A percentile compares a stretch with the other conserved stretches of the same genome.
Conservation (phyloP, 352 stramenopile genomes). For the Phytophthora palmivora region DNA sequence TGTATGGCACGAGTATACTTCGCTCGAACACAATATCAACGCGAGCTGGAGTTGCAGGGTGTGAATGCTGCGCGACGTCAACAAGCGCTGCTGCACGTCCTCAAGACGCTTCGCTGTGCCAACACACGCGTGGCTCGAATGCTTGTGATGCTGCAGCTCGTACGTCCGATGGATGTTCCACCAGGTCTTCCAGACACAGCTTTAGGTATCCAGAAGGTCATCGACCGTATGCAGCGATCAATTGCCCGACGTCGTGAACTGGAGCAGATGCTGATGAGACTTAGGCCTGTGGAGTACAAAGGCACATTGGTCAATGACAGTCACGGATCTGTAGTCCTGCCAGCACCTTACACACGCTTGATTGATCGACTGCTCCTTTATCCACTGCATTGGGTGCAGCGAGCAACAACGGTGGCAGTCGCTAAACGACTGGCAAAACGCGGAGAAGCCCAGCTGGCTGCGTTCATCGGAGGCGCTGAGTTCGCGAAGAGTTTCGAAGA, state of each 20-base stretch:
- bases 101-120: conserved; percentile 62
- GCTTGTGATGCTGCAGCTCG: conserved; percentile 74
- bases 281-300: conserved; percentile 63
- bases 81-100: conserved; percentile 50
- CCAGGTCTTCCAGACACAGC: conserved; percentile 61
- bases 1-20: conserved; percentile 78
- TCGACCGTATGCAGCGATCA: conserved; percentile 64
- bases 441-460: conserved; percentile 54
- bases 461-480: conserved; percentile 66
- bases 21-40: conserved; percentile 62
- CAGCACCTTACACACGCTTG: conserved; percentile 60
- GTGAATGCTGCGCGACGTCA: conserved; percentile 70
- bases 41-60: conserved; percentile 72
- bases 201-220: conserved; percentile 59
- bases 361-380: conserved; percentile 74
- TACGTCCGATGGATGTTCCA: conserved; percentile 60
- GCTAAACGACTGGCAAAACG: conserved; percentile 61
- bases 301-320: conserved; percentile 29
- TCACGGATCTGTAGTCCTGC: conserved; percentile 40
- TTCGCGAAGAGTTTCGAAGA: conserved; percentile 82
- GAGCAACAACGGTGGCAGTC: conserved; percentile 55
- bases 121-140: conserved; percentile 76
- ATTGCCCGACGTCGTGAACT: conserved; percentile 64
- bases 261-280: conserved; percentile 49
- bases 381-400: conserved; percentile 62